phyloP scores from a whole-genome alignment of 2,329 filamentous ascomycete genomes.

The Pseudonectria buxi region DNA sequence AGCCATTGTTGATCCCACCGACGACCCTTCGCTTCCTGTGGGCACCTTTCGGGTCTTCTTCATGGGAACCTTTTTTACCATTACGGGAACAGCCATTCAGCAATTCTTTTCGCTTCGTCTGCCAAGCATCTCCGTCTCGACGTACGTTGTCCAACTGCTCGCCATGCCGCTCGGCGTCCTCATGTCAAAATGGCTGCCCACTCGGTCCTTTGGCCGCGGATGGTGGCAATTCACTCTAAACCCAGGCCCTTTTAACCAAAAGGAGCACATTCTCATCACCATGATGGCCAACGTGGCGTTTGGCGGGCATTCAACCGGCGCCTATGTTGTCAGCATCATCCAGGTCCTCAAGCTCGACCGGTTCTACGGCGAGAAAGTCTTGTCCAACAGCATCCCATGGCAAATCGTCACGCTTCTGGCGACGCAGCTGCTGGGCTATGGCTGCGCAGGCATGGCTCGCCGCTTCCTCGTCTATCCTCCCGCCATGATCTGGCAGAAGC shows the following conservation, averaged over 20 bases:
- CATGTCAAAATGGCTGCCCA: slow-evolving; percentile 21
- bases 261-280: slow-evolving; percentile 49
- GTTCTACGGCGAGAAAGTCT: slow-evolving; percentile 37
- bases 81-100: slow-evolving; percentile 12
- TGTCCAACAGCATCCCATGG: slow-evolving; percentile 32
- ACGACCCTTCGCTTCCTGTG: slow-evolving; percentile 33
- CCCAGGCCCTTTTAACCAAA: slow-evolving; percentile 45
- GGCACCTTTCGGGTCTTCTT: slow-evolving; percentile 35
- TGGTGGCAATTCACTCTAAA: slow-evolving; percentile 30
- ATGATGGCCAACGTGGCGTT: slow-evolving; percentile 49
- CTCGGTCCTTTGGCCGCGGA: slow-evolving; percentile 2
- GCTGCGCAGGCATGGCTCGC: slow-evolving; percentile 40
- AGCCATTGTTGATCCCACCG: slow-evolving; percentile 37
- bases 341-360: slow-evolving; percentile 38
- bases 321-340: slow-evolving; percentile 40
- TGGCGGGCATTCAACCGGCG: slow-evolving; percentile 22
- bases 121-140: slow-evolving; percentile 33
- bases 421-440: slow-evolving; percentile 46
- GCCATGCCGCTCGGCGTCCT: slow-evolving; percentile 31
- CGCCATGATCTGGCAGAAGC: slow-evolving; percentile 44
- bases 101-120: slow-evolving; percentile 37
- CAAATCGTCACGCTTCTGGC: slow-evolving; percentile 39
- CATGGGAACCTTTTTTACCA: slow-evolving; percentile 31
- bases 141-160: slow-evolving; percentile 35
- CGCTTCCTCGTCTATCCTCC: slow-evolving; percentile 43